Evolutionary conservation across 306 rosid genomes (phyloP), one percentile per base, ranked within the genome.

Genomic region (Carpinus viminea): DNA sequence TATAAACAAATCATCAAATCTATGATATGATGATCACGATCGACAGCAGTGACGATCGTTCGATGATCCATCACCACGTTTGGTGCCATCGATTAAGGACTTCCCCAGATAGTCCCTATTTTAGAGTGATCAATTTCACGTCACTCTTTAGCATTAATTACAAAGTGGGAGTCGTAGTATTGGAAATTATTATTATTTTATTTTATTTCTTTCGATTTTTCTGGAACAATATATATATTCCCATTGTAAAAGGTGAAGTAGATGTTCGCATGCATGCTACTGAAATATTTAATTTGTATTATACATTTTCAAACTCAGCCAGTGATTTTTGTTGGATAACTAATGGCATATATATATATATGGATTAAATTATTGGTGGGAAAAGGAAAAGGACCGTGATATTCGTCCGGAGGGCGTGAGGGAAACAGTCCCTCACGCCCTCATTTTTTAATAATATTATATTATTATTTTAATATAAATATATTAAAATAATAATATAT

Each of bases 1-100:
- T 77, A 62, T 62, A 74, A 74, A 83, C 86, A 50, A 86, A 70
- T 77, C 81, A 82, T 81, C n/a, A 50, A 3, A 74, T 77, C 61
- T 28, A 41, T 41, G 7, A 31, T 31, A 31, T 31, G 46, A 76
- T 73, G 74, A 85, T 85, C 69, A 78, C 60, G 50, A 24, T 24
- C 26, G 26, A 70, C 66, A 62, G 62, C 38, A 24, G 70, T 69
- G 10, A 36, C 28, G 45, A 62, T 34, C 17, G 3, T 31, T 31
- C 34, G 34, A 68, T 73, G 12, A 60, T 47, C 20, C 51, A n/a
- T 69, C 54, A 74, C 73, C 21, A 31, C 81, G 38, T 78, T 81
- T 54, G 73, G 38, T 85, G 74, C 78, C 55, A 69, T 61, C 82
- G 73, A 61, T 53, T 66, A 73, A 53, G 50, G 53, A 36, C 60